Evolutionary conservation across 805 yeast genomes (phyloP), one percentile per base, ranked within the genome.

Genomic region (Novakomyces olei): DNA sequence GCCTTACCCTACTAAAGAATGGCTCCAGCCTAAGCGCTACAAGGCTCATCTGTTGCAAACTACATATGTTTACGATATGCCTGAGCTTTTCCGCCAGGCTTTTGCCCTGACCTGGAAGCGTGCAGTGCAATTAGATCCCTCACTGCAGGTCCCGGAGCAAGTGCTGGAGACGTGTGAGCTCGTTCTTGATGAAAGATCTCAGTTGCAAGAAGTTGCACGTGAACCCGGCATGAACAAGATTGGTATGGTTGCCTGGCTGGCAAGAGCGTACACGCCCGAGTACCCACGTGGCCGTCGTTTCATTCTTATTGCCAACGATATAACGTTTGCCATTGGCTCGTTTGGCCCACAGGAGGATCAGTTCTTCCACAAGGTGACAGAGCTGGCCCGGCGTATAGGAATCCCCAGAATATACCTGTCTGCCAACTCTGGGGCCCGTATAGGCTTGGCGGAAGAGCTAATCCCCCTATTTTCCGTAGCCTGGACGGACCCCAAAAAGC

Each of bases 381-480:
- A 81, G 48, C 66, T 72, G 44, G 94, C 96, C 22, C 69, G 93
- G 59, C 63, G 68, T 49, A 65, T 72, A 42, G 98, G 98, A 38
- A 72, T 88, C 44, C 99, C 99, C 49, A 67, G 99, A 60, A 68
- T 88, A 36, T 88, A 88, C 58, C 63, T 88, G 44, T 79, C 95
- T 45, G 99, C 98, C 19, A 88, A 88, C 67, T 83, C 96, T 38
- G 99, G 99, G 64, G 99, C 99, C 30, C 72, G 99, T 63, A 78
- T 88, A 41, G 98, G 98, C 50, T 69, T 88, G 52, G 98, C 99
- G 18, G 96, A 88, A 45, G 99, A 88, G 56, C 64, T 88, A 40
- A 65, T 88, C 35, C 88, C 94, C 37, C 65, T 68, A 49, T 81
- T 70, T 62, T 71, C 77, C 54, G 93, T 85, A 41, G 80, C 85